Evolutionary conservation across 495 filamentous ascomycete species (phyloP).

Genomic region (Neurospora terricola): DNA sequence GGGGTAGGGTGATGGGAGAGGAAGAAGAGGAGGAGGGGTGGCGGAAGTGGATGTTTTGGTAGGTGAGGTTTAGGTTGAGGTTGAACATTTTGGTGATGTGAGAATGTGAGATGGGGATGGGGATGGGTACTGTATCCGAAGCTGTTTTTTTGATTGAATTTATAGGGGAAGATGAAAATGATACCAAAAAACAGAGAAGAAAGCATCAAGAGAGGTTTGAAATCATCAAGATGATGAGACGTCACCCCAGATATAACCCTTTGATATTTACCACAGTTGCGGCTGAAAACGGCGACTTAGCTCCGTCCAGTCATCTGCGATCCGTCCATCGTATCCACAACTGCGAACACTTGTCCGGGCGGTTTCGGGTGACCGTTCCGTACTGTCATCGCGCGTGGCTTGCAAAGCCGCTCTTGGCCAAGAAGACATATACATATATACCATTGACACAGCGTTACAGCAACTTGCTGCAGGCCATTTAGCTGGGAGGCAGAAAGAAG

Average conservation of each 20-base stretch:
- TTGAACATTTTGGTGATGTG: slow-evolving; percentile 1
- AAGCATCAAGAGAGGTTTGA: neutral
- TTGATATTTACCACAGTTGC: neutral
- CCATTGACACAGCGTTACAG: neutral
- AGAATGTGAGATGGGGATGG: neutral
- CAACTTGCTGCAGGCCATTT: neutral
- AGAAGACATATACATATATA: neutral
- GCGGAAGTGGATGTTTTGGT: slow-evolving; percentile 18
- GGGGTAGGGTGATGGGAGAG: neutral
- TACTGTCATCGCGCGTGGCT: neutral
- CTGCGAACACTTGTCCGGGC: too few species aligned
- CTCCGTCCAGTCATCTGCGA: neutral
- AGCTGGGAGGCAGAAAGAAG: neutral
- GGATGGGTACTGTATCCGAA: neutral
- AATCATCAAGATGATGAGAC: too few species aligned
- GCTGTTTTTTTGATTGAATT: neutral
- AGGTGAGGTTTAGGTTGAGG: slow-evolving; percentile 15
- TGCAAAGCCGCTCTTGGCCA: neutral
- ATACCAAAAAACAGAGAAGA: neutral
- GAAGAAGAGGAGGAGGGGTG: slow-evolving; percentile 3
- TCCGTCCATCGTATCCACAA: too few species aligned
- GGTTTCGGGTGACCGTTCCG: neutral
- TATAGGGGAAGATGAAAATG: too few species aligned
- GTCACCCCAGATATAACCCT: neutral
- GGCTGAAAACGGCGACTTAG: neutral